Base-by-base conservation (phyloP, 2,329 filamentous ascomycete species). In the Apiospora kogelbergensis region DNA sequence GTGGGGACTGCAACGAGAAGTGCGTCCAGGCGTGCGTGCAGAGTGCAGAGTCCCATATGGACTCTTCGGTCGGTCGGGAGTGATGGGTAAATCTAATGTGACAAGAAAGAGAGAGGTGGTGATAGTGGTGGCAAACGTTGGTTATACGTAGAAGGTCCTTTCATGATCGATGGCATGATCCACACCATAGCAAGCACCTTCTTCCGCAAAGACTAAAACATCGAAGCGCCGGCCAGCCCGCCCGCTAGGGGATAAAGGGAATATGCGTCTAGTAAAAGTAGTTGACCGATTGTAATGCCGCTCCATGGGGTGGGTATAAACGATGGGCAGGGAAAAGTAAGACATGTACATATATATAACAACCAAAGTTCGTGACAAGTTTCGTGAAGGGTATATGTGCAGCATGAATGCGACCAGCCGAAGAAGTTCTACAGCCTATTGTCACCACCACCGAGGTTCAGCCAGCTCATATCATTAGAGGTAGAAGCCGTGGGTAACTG, bases 401-500 rank as follows among this genome's bases (percentile, higher is more conserved):
- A 60, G 53, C 53, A 60, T n/a, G 30, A 37, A n/a, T 37, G 15
- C 20, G 4, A 60, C 30, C 17, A 60, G 53, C 9, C 53, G 20
- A 37, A 60, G n/a, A 63, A 57, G 37, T 40, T 44, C 30, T 68
- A 71, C 22, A 69, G 42, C 44, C 68, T 70, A 30, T 76, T 75
- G 45, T 86, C 22, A 6, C 22, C 45, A 10, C 45, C 86, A 63
- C 89, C 90, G 22, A 94, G 84, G 76, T 94, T 94, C 72, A 95
- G 81, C 92, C 92, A 95, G 80, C 91, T 93, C 90, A 94, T 93
- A 78, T 94, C 92, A 66, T 85, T 86, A 15, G 86, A 84, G 7
- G 82, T 82, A 33, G 83, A 78, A 64, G 86, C 83, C 79, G 81
- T 84, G 26, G 81, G 79, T 40, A 88, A 81, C 73, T 86, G 86